Evolutionary conservation across 75 land plant species (phyloP).

Genomic region (Picea sitchensis): DNA sequence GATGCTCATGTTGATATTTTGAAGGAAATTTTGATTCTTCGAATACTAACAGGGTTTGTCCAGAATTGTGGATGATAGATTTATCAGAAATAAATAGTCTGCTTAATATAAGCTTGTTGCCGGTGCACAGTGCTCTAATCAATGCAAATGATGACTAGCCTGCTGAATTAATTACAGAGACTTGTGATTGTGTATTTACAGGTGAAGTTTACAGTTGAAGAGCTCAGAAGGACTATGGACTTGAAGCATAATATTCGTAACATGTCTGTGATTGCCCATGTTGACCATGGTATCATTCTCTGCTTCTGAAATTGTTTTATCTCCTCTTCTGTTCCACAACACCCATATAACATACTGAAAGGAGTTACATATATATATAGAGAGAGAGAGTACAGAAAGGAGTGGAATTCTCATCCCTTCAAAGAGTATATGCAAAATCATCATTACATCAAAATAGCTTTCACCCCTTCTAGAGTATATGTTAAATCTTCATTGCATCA

Average conservation of each 20-base stretch:
- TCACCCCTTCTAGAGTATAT: too few species aligned
- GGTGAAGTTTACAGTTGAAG: slow-evolving; percentile 90
- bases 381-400: too few species aligned
- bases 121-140: neutral
- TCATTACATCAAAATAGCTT: too few species aligned
- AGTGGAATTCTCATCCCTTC: too few species aligned
- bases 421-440: too few species aligned
- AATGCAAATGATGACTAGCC: neutral
- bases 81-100: neutral
- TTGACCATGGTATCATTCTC: slow-evolving; percentile 66
- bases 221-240: slow-evolving; percentile 84
- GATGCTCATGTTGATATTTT: neutral
- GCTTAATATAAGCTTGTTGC: neutral
- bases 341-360: too few species aligned
- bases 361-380: too few species aligned
- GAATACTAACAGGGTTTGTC: neutral
- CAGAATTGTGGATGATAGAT: neutral
- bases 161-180: neutral
- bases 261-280: slow-evolving; percentile 92
- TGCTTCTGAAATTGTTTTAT: neutral
- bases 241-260: slow-evolving; percentile 71
- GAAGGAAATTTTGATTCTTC: neutral
- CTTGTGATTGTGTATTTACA: slow-evolving; percentile 15
- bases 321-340: too few species aligned
- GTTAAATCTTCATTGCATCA: too few species aligned